Evolutionary conservation across 257 asterid genomes (phyloP), one percentile per base, ranked within the genome.

Genomic region (Capsicum rhomboideum): DNA sequence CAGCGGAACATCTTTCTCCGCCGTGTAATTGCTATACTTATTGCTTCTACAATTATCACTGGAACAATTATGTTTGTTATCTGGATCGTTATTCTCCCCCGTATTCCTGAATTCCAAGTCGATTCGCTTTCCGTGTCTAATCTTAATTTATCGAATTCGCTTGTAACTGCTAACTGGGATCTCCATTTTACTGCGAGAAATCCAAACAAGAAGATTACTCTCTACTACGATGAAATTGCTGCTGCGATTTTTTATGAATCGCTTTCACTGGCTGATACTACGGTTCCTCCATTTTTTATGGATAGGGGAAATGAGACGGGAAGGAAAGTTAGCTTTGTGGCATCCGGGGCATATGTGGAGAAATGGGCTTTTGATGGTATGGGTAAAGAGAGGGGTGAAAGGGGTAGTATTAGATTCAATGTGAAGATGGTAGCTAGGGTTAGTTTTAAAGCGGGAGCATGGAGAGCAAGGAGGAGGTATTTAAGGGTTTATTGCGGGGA

Each of bases 1-100:
- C 96, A 90, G 42, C 96, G 96, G 56, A 94, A 95, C 72, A 83
- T 88, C 83, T 90, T 89, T 83, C 88, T 95, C 87, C 97, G 98
- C 85, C 94, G 95, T 90, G 54, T 95, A 53, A 90, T 91, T 85
- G 91, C 91, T 37, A 82, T 89, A 37, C 44, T 93, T 4, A 89
- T 92, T 85, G 93, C 92, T 17, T 82, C 84, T 44, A 79, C 91
- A 55, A 86, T 92, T 74, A 86, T 93, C 86, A 79, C 89, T 71
- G 95, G 93, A 6, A 90, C 92, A 17, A 69, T 91, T 72, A 82
- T 93, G 87, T 92, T 95, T 87, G 91, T 94, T 78, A 86, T 90
- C 44, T 96, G 98, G 98, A 93, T 96, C 6, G 90, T 95, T 4
- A 92, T 95, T 84, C 97, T 97, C 68, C 99, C 98, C 0, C 93